Evolutionary conservation across 805 yeast genomes (phyloP).

Genomic region (Babjeviella inositovora): DNA sequence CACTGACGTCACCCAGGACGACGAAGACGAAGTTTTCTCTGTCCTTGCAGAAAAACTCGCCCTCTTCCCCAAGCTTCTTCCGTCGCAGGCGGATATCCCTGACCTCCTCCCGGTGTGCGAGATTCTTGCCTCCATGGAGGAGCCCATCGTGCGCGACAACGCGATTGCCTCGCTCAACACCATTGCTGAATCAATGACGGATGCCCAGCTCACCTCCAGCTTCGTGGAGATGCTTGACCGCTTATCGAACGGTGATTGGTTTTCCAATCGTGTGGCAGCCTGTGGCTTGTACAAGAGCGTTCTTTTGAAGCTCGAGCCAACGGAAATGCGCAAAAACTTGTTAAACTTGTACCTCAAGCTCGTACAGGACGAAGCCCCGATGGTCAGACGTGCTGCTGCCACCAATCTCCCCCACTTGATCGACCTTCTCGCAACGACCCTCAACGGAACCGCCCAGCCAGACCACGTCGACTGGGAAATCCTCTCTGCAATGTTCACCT

Average conservation of each 20-base stretch:
- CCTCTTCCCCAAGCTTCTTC: slow-evolving; percentile 64
- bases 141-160: slow-evolving; percentile 88
- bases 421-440: slow-evolving; percentile 24
- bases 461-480: slow-evolving; percentile 59
- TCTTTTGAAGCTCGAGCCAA: slow-evolving; percentile 39
- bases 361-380: slow-evolving; percentile 85
- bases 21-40: slow-evolving; percentile 95
- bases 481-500: slow-evolving; percentile 69
- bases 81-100: slow-evolving; percentile 67
- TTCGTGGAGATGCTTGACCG: slow-evolving; percentile 67
- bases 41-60: slow-evolving; percentile 87
- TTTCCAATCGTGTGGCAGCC: slow-evolving; percentile 79
- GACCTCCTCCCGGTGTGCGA: slow-evolving; percentile 50
- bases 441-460: slow-evolving; percentile 20
- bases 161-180: slow-evolving; percentile 77
- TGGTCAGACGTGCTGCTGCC: slow-evolving; percentile 95
- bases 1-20: slow-evolving; percentile 84
- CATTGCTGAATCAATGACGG: slow-evolving; percentile 45
- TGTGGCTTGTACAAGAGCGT: slow-evolving; percentile 76
- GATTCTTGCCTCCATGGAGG: slow-evolving; percentile 82
- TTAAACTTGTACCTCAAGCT: slow-evolving; percentile 54
- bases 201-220: slow-evolving; percentile 45
- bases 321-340: slow-evolving; percentile 39
- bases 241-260: slow-evolving; percentile 86
- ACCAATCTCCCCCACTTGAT: slow-evolving; percentile 64